Percentiles rank a stretch among this genome's conserved stretches.
Conservation (phyloP, 768 basidiomycete species). For the Candolleomyces efflorescens region DNA sequence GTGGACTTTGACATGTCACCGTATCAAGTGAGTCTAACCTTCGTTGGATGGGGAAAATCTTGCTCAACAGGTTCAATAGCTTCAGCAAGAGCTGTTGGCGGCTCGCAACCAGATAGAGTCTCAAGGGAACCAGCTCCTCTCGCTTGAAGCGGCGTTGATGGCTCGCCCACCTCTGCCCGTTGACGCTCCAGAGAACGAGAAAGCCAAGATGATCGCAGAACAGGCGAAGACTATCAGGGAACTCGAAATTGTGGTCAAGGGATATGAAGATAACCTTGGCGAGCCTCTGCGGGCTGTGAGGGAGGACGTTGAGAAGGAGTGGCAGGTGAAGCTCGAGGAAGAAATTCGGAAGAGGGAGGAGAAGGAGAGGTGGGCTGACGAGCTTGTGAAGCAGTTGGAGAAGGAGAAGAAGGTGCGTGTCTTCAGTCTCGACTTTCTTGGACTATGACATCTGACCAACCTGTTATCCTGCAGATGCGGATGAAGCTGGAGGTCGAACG, state of each 20-base stretch:
- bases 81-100: slow-evolving; percentile 85
- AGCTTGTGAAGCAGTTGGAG: slow-evolving; percentile 71
- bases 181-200: slow-evolving; percentile 65
- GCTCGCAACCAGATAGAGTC: slow-evolving; percentile 75
- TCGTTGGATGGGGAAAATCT: neutral
- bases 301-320: slow-evolving; percentile 75
- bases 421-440: neutral
- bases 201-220: slow-evolving; percentile 69
- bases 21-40: slow-evolving; percentile 54
- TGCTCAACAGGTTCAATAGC: slow-evolving; percentile 30
- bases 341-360: slow-evolving; percentile 61
- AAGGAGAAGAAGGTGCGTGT: slow-evolving; percentile 67
- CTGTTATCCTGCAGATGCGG: slow-evolving; percentile 36
- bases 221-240: slow-evolving; percentile 74
- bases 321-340: slow-evolving; percentile 53
- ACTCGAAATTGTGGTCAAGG: slow-evolving; percentile 65
- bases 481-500: slow-evolving; percentile 73
- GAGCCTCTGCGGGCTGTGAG: slow-evolving; percentile 61
- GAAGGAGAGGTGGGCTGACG: slow-evolving; percentile 68
- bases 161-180: slow-evolving; percentile 64
- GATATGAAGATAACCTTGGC: slow-evolving; percentile 71
- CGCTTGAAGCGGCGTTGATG: slow-evolving; percentile 73
- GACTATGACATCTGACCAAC: neutral
- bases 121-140: slow-evolving; percentile 79
- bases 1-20: slow-evolving; percentile 88